Percentiles rank a stretch among this genome's conserved stretches.
phyloP scores from a whole-genome alignment of 495 filamentous ascomycete genomes.

The Neurospora hispaniola region DNA sequence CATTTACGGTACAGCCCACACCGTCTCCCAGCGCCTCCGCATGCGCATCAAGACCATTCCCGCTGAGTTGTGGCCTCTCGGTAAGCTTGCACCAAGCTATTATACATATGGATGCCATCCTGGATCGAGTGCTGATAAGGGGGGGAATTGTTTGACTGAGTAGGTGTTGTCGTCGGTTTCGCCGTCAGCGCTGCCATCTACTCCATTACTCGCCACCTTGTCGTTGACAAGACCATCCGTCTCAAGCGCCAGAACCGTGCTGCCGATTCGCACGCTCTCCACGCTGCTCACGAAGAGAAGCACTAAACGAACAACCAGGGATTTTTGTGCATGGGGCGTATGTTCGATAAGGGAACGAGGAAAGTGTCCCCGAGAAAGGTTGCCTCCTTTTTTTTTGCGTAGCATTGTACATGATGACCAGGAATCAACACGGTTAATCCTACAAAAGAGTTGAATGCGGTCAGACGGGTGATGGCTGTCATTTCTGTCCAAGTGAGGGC shows the following conservation, averaged over 20 bases:
- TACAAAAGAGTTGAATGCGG: background rate
- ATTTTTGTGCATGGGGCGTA: background rate
- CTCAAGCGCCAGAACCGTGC: slow-evolving; percentile 49
- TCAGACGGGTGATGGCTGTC: background rate
- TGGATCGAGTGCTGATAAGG: background rate
- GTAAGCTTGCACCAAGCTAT: slow-evolving; percentile 42
- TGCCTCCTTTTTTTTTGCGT: background rate
- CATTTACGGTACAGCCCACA: slow-evolving; percentile 58
- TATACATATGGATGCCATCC: background rate
- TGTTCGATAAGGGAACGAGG: slow-evolving; percentile 1
- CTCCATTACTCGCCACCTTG: slow-evolving; percentile 70
- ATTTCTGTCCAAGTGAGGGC: background rate
- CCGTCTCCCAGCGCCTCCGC: slow-evolving; percentile 81
- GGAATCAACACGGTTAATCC: background rate
- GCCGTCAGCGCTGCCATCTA: slow-evolving; percentile 60
- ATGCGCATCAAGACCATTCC: slow-evolving; percentile 79
- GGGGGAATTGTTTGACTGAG: slow-evolving; percentile 6
- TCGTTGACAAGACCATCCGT: slow-evolving; percentile 84
- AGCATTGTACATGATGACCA: background rate
- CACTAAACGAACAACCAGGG: slow-evolving; percentile 18
- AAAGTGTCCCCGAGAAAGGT: background rate
- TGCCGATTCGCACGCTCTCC: slow-evolving; percentile 22
- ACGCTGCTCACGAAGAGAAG: slow-evolving; percentile 12
- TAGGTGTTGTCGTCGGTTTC: slow-evolving; percentile 74
- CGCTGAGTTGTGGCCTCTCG: slow-evolving; percentile 88